Base-by-base conservation (phyloP, 2,329 filamentous ascomycete genomes). In the Zymoseptoria pseudotritici region DNA sequence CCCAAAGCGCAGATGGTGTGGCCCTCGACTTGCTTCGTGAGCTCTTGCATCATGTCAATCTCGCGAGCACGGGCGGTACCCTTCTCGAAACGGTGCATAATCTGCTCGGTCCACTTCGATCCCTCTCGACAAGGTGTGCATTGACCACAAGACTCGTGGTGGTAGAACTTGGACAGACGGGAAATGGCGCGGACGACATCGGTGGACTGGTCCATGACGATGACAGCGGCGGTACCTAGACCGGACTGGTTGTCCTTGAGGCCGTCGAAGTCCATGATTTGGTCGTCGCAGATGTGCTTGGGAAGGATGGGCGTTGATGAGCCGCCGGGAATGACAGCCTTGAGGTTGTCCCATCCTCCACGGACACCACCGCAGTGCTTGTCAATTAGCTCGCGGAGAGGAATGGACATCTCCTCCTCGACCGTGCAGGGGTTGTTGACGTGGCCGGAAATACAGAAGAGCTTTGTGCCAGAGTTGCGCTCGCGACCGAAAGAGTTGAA, bases 71-170 rank as follows among this genome's bases (percentile, higher is more conserved):
- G 86, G 62, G 90, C 94, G 77, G 90, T 86, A 61, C 94, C 94
- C 76, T 89, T 89, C 82, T 96, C 91, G 70, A 99, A 96, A 59
- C 94, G 88, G 77, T 89, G 82, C 94, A 99, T 97, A 77, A 99
- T 97, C 82, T 99, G 92, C 78, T 96, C 89, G 10, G 93, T 97
- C 94, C 94, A 99, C 81, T 96, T 97, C 82, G 89, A 95, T 67
- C 94, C 94, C 80, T 99, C 94, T 74, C 94, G 89, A 84, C 94
- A 99, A n/a, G 94, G 94, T 60, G 94, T 99, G 82, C 94, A 99
- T 80, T 99, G 94, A 62, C 94, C 94, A 77, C 94, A 99, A 67
- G 87, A 92, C 82, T 99, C 94, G 81, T 99, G 94, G 78, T 92
- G 89, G 83, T 99, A 99, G 82, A 99, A 99, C 76, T 93, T 90